Evolutionary conservation across 768 basidiomycete genomes (phyloP), one percentile per base, ranked within the genome.

Genomic region (Kwoniella pini): DNA sequence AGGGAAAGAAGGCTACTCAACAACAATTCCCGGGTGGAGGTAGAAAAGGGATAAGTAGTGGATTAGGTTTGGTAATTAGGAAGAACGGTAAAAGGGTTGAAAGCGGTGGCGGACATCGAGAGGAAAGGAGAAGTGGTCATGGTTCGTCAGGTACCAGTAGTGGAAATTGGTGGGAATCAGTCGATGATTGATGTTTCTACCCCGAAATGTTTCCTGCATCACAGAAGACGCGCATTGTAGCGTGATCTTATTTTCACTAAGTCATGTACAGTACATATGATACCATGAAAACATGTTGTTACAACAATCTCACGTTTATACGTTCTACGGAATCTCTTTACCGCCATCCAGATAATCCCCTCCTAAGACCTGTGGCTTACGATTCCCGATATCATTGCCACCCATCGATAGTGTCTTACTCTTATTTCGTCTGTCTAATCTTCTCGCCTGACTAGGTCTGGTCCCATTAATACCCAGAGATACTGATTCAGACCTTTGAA

Each of bases 11-110:
- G 42, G 61, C 21, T 13, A 28, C n/a, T n/a, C n/a, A 5, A 9
- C 51, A 68, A 12, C 22, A 46, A 15, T 82, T 81, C 62, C 82
- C 83, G 24, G 83, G 83, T 9, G 83, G 84, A 24, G 86, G 85
- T 3, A 79, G 82, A 62, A 86, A 85, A 62, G 85, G 86, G 6
- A 80, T 88, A 15, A 87, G 86, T 51, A 63, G 60, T 46, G 71
- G 67, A 15, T 46, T 69, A 30, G 71, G 74, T 15, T 30, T 64
- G 33, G 60, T 75, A 60, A 56, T 71, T 21, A 61, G 58, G 44
- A 26, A 49, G 24, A 55, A 50, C 38, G 66, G 65, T 15, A 57
- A 64, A 54, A 48, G 67, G 44, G 49, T 69, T 12, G 67, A 64
- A 26, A 64, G 68, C 45, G 43, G 36, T 44, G 49, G 60, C 17